phyloP scores from a whole-genome alignment of 2,329 filamentous ascomycete species.

The Ceratocystis papillata region DNA sequence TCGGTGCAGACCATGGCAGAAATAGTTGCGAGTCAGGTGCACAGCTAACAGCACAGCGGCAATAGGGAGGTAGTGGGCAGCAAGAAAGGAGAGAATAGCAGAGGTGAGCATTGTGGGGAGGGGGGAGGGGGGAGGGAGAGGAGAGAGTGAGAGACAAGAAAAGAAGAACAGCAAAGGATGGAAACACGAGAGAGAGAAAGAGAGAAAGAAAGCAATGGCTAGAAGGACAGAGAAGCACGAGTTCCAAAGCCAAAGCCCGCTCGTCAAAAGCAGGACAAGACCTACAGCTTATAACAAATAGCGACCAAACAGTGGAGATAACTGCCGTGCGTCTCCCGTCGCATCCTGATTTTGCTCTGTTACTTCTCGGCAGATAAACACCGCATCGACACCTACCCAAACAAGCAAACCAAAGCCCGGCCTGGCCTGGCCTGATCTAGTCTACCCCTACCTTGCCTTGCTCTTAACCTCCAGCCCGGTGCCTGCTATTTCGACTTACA shows the following conservation, averaged over 20 bases:
- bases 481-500: too few relatives aligned
- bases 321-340: conserved; percentile 1
- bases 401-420: neutral
- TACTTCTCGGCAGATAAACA: neutral
- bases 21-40: conserved; percentile 26
- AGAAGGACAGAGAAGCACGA: too few relatives aligned
- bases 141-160: neutral
- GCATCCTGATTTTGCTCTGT: neutral
- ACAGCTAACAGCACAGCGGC: conserved; percentile 88
- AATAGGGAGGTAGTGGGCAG: conserved; percentile 75
- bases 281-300: neutral
- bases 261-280: neutral
- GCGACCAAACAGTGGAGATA: neutral
- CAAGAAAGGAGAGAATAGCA: conserved; percentile 32
- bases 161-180: neutral
- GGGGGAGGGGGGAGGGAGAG: neutral
- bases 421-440: too few relatives aligned
- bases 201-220: neutral
- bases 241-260: too few relatives aligned
- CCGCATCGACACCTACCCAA: neutral
- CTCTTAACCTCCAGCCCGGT: too few relatives aligned
- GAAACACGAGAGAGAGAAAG: neutral
- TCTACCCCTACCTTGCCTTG: too few relatives aligned
- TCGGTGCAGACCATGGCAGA: conserved; percentile 50
- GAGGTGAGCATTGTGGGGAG: conserved; percentile 16